A percentile compares a stretch with the other conserved stretches of the same genome.
These are phyloP conservation scores for Colletotrichum lini DNA, from an alignment of 2,329 filamentous ascomycete genomes.

Conservation along the genomic window DNA sequence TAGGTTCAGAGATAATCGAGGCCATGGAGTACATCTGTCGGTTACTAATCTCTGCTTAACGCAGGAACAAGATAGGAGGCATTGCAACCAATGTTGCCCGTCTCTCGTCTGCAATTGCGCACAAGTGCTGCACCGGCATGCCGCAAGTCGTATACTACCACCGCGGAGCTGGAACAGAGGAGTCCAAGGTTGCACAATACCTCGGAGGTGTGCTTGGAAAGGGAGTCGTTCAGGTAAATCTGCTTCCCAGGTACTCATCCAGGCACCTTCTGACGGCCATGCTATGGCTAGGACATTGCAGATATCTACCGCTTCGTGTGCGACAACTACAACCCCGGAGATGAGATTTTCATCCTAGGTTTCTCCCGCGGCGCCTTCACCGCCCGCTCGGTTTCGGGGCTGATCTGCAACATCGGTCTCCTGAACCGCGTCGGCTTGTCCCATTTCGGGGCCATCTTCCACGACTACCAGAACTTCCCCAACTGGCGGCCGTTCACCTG, in stretches of 20 bases:
- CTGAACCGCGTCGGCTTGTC: slow-evolving; percentile 40
- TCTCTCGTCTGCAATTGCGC: slow-evolving; percentile 50
- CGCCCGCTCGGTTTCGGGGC: slow-evolving; percentile 51
- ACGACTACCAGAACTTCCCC: slow-evolving; percentile 42
- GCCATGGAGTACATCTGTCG: neutral
- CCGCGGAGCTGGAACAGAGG: slow-evolving; percentile 51
- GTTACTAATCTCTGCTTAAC: neutral
- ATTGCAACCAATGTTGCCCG: slow-evolving; percentile 52
- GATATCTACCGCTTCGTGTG: slow-evolving; percentile 55
- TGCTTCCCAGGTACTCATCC: too few relatives aligned
- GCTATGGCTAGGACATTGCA: slow-evolving; percentile 48
- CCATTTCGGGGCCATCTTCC: slow-evolving; percentile 37
- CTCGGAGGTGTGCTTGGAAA: slow-evolving; percentile 47
- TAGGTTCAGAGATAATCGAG: slow-evolving; percentile 15
- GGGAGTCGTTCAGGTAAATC: slow-evolving; percentile 44
- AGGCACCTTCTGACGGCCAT: neutral
- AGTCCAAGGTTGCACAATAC: slow-evolving; percentile 44
- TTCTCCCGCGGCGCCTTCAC: slow-evolving; percentile 56
- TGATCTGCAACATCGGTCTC: slow-evolving; percentile 43
- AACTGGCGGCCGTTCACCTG: slow-evolving; percentile 11
- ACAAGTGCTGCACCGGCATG: slow-evolving; percentile 48
- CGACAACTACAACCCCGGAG: slow-evolving; percentile 52
- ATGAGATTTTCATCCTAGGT: slow-evolving; percentile 54
- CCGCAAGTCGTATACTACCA: slow-evolving; percentile 57
- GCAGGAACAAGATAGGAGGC: slow-evolving; percentile 25